Evolutionary conservation across 208 protist species (phyloP).

Genomic region (Leishmania major): DNA sequence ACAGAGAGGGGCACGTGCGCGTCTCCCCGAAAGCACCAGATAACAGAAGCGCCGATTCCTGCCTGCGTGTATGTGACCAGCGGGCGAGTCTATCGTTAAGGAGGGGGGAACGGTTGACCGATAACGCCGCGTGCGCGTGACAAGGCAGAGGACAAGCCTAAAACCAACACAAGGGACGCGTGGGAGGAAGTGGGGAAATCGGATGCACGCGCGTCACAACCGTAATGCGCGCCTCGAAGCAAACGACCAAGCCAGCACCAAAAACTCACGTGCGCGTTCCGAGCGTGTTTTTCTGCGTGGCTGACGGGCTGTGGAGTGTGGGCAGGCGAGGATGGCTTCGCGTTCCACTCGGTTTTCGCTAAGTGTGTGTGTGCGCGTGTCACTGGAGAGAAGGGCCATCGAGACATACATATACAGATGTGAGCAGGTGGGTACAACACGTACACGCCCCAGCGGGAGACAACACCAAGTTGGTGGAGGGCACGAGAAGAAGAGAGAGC

Average conservation of each 20-base stretch:
- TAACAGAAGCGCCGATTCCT: not conserved
- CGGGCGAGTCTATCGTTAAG: not conserved
- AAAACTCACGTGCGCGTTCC: not conserved
- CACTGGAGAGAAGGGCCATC: not conserved
- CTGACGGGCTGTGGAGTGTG: not conserved
- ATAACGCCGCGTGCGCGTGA: not conserved
- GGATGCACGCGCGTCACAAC: not conserved
- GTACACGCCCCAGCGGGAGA: not conserved
- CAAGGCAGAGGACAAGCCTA: not conserved
- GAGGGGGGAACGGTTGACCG: not conserved
- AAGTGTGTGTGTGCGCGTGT: not conserved
- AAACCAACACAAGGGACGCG: not conserved
- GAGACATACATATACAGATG: not conserved
- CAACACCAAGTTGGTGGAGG: not conserved
- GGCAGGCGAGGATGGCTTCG: not conserved
- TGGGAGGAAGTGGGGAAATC: not conserved
- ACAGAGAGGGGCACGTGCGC: not conserved
- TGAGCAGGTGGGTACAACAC: not conserved
- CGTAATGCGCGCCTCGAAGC: not conserved
- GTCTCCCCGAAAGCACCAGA: not conserved
- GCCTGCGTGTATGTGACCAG: not conserved
- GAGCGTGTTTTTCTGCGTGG: not conserved
- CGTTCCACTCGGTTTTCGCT: not conserved
- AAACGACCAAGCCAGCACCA: not conserved
- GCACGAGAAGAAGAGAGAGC: not conserved